Evolutionary conservation across 345 rosid species (phyloP), one percentile per base, ranked within the genome.

Genomic region (Pugionium dolabratum): DNA sequence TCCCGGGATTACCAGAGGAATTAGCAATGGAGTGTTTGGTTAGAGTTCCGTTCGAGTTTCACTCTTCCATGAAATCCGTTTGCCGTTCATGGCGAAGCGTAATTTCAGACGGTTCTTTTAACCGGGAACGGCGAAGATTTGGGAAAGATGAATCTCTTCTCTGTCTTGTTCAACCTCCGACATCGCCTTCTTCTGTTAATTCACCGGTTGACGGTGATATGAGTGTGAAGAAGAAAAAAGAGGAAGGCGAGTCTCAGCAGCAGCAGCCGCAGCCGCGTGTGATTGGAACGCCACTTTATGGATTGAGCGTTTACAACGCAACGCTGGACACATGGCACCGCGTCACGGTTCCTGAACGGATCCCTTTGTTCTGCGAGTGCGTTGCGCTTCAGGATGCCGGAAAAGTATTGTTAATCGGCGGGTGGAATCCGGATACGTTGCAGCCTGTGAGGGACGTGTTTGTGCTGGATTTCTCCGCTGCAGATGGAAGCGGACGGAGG

Each of bases 311-410:
- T 41, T 82, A 76, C 47, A 80, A 85, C 68, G 66, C 76, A 0
- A 77, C 66, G 10, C 4, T 42, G 0, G 54, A 66, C 62, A 57
- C 64, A 8, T 82, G 89, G 89, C 70, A 70, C 5, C 75, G 78
- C 32, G 52, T 75, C n/a, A 54, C 61, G 59, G 33, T 67, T 56
- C 70, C 70, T 3, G 66, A 67, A 25, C 54, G 60, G 9, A 60
- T 85, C 1, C 89, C 86, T 4, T 32, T 85, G 80, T 85, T 85
- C 66, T 80, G 85, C 52, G 86, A 82, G 65, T 79, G 84, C 58
- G 64, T 82, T 3, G 75, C 83, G 44, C 26, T 82, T 52, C 79
- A 70, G 27, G 66, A 78, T 4, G 34, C 73, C 0, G 77, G 82
- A 6, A 81, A 82, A 39, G 48, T 79, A 0, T 29, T 82, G 54